Evolutionary conservation across 257 asterid genomes (phyloP), one percentile per base, ranked within the genome.

Genomic region (Forsythia suspensa): DNA sequence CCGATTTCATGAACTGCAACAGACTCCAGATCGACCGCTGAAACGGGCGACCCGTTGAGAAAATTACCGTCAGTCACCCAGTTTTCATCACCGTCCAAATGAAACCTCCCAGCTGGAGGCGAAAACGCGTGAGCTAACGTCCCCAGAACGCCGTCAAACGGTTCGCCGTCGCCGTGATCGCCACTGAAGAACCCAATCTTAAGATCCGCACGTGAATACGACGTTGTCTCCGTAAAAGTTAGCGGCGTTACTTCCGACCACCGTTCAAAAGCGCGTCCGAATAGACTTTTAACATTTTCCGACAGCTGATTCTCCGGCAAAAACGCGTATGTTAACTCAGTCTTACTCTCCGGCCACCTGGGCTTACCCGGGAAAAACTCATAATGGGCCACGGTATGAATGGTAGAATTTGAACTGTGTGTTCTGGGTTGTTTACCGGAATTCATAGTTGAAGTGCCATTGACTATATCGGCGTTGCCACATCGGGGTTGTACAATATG

Each of bases 1-100:
- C 98, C 98, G 80, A 94, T 94, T 71, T 94, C 98, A 51, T 94
- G 98, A 57, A 92, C 96, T 76, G 95, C 98, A 4, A 94, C 98
- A 12, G 97, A 92, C 78, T 94, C 98, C 82, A 94, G 77, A 83
- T 94, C 98, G 72, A 94, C 92, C 0, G 94, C 93, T 18, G 97
- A 83, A 34, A 42, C 1, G 41, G 88, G 81, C 16, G 90, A 67
- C 15, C 85, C 81, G 55, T 59, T 77, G 13, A 81, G 8, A 42
- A 84, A 90, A 9, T 83, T 71, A 4, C 97, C 97, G 83, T 92
- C 89, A 6, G 89, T 74, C 63, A 94, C 97, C 98, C 98, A 94
- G 37, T 84, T 88, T 87, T 94, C 98, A 15, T 88, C 97, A 16
- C 83, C 86, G 90, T 94, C 98, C 82, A 94, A 70, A 65, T 94